A percentile compares a stretch with the other conserved stretches of the same genome.
These are phyloP conservation scores for Scolecobasidium constrictum DNA, from an alignment of 2,329 filamentous ascomycete species.

Conservation along the genomic window DNA sequence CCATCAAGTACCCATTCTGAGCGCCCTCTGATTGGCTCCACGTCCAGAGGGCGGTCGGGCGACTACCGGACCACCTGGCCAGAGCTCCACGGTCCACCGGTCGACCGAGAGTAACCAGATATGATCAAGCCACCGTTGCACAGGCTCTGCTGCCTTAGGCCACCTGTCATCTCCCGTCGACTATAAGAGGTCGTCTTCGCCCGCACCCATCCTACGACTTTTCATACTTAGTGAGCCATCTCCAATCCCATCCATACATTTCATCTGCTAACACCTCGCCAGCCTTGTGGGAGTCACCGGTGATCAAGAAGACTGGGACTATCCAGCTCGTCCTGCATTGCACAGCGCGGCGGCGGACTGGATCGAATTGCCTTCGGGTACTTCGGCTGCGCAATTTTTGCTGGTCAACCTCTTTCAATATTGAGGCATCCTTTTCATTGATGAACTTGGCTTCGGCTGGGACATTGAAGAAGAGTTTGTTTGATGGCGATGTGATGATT, in stretches of 20 bases:
- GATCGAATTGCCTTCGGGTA: slow-evolving; percentile 34
- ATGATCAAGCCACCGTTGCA: background rate
- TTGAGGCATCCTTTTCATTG: slow-evolving; percentile 32
- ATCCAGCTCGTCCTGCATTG: slow-evolving; percentile 10
- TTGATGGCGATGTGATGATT: no score
- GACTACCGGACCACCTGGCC: no score
- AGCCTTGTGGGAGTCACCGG: slow-evolving; percentile 10
- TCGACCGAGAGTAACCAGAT: background rate
- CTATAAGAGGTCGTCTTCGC: background rate
- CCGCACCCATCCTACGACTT: background rate
- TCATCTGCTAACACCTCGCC: no score
- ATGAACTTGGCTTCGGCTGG: slow-evolving; percentile 21
- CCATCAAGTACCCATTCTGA: no score
- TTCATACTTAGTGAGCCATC: slow-evolving; percentile 11
- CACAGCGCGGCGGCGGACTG: slow-evolving; percentile 9
- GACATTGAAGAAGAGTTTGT: slow-evolving; percentile 27
- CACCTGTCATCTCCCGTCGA: background rate
- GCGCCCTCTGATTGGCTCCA: no score
- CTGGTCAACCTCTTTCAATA: slow-evolving; percentile 24
- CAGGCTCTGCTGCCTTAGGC: background rate
- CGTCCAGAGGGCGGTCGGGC: no score
- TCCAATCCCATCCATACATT: no score
- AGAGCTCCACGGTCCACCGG: no score
- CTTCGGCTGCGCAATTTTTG: slow-evolving; percentile 41
- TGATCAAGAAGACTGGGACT: slow-evolving; percentile 11